phyloP scores from a whole-genome alignment of 2,329 filamentous ascomycete species.

The Beauveria australis region DNA sequence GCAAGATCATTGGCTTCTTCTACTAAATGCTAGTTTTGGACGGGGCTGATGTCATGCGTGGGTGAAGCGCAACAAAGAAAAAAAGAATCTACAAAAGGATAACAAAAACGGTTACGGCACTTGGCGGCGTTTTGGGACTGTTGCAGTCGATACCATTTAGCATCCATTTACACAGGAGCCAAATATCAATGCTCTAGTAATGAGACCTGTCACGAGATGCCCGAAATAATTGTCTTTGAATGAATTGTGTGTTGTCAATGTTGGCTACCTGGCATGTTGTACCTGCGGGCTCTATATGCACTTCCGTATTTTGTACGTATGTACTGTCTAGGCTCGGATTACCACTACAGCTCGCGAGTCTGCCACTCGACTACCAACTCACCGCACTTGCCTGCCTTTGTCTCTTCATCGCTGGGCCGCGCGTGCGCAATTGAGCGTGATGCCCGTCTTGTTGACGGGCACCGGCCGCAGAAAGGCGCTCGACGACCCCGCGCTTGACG shows the following conservation, averaged over 20 bases:
- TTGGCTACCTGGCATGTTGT: not conserved
- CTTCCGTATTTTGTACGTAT: not conserved
- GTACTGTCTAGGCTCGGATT: not conserved
- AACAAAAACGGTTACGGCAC: conserved; percentile 22
- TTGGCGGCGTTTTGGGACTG: conserved; percentile 28
- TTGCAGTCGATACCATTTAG: conserved; percentile 28
- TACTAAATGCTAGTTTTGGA: conserved; percentile 53
- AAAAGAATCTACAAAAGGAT: conserved; percentile 10
- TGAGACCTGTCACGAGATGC: conserved; percentile 25
- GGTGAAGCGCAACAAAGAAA: conserved; percentile 14
- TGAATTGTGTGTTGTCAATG: not conserved
- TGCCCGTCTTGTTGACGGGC: conserved; percentile 13
- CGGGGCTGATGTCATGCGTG: conserved; percentile 8
- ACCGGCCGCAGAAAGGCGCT: conserved; percentile 15
- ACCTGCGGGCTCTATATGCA: not conserved
- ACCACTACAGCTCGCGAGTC: conserved; percentile 16
- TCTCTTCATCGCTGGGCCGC: conserved; percentile 1
- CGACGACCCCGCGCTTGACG: conserved; percentile 10
- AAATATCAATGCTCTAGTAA: conserved; percentile 26
- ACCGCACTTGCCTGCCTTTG: conserved; percentile 12
- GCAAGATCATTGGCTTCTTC: conserved; percentile 99
- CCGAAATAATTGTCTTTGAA: not conserved
- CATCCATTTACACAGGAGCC: conserved; percentile 24
- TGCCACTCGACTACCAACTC: conserved; percentile 12
- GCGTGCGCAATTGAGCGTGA: conserved; percentile 17